phyloP scores from a whole-genome alignment of 2,329 filamentous ascomycete species.

The Hypoxylon sp. region DNA sequence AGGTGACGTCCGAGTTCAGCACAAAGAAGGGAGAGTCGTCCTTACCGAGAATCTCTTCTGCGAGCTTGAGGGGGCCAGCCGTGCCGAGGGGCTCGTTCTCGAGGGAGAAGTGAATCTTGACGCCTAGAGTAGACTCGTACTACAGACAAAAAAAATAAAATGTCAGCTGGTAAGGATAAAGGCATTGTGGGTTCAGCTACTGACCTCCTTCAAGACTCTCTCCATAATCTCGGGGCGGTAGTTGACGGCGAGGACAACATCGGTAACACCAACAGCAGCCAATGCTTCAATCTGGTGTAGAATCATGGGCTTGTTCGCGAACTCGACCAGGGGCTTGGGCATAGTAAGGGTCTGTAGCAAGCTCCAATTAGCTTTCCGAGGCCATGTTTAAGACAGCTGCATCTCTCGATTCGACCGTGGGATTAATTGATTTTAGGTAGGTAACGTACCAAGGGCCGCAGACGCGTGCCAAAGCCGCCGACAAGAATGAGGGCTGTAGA shows the following conservation, averaged over 20 bases:
- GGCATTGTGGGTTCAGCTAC: slow-evolving; percentile 46
- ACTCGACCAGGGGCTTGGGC: slow-evolving; percentile 97
- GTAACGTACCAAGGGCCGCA: slow-evolving; percentile 92
- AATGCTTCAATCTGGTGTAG: slow-evolving; percentile 96
- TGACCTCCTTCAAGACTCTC: slow-evolving; percentile 86
- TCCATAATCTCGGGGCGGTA: slow-evolving; percentile 99
- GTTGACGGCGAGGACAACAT: slow-evolving; percentile 98
- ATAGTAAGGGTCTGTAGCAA: slow-evolving; percentile 85
- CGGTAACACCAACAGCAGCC: slow-evolving; percentile 91
- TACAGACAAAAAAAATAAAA: slow-evolving; percentile 49
- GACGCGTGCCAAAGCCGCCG: slow-evolving; percentile 97
- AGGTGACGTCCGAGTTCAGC: slow-evolving; percentile 97
- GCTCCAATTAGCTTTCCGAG: slow-evolving; percentile 41
- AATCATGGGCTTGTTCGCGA: slow-evolving; percentile 99
- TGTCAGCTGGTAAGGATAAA: slow-evolving; percentile 26
- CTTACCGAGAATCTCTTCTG: slow-evolving; percentile 90
- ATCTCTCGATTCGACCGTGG: slow-evolving; percentile 19
- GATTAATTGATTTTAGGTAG: slow-evolving; percentile 50
- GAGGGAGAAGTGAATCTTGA: slow-evolving; percentile 97
- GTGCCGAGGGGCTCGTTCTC: slow-evolving; percentile 96
- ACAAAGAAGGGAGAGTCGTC: slow-evolving; percentile 97
- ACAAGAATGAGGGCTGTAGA: slow-evolving; percentile 92
- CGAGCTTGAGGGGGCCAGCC: slow-evolving; percentile 93
- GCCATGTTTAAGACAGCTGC: slow-evolving; percentile 25
- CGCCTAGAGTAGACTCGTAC: slow-evolving; percentile 92